Percentiles rank a stretch among this genome's conserved stretches.
phyloP scores from a whole-genome alignment of 352 stramenopile genomes.

The Thalassiosira exigua region DNA sequence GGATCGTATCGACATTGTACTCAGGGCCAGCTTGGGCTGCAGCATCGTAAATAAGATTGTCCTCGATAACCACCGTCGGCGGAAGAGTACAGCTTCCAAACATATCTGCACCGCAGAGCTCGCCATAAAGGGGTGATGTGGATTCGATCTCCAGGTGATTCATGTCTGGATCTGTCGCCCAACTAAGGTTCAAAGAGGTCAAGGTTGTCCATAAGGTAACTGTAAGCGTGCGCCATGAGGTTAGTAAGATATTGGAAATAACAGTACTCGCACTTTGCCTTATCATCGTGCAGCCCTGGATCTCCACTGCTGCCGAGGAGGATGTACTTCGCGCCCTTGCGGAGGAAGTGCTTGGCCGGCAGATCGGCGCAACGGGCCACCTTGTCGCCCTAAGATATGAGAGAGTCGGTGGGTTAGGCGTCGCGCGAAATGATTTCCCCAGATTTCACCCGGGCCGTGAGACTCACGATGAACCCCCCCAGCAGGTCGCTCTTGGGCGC shows the following conservation, averaged over 20 bases:
- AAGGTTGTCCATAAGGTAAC: no score
- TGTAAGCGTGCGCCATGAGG: no score
- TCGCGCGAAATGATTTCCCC: no score
- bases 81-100: conserved; percentile 50
- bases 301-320: conserved; percentile 34
- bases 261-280: not conserved
- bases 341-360: conserved; percentile 47
- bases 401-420: no score
- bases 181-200: no score
- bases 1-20: conserved; percentile 63
- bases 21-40: conserved; percentile 30
- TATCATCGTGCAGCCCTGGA: conserved; percentile 19
- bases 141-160: conserved; percentile 16
- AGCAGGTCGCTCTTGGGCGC: conserved; percentile 57
- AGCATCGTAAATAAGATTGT: conserved; percentile 55
- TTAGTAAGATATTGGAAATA: no score
- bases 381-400: conserved; percentile 52
- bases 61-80: conserved; percentile 55
- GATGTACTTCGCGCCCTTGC: conserved; percentile 56
- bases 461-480: conserved; percentile 54
- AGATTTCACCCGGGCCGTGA: no score
- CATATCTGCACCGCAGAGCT: conserved; percentile 48
- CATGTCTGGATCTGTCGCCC: conserved; percentile 3
- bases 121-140: conserved; percentile 34
- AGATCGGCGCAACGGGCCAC: conserved; percentile 63